Conservation (phyloP, 805 yeast species). For the Barnettozyma siamensis region DNA sequence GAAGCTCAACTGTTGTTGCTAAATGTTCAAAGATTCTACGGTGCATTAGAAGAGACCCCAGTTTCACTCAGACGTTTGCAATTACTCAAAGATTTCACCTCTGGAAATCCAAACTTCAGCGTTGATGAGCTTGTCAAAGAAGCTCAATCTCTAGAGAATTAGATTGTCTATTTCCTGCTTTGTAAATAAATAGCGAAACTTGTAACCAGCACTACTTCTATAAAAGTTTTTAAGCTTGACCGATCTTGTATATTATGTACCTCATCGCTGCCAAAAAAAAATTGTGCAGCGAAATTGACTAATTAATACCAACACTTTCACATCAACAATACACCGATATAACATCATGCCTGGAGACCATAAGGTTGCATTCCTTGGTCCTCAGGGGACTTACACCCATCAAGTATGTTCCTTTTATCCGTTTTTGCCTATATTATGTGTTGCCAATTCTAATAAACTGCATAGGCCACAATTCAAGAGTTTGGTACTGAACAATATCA, state of each 20-base stretch:
- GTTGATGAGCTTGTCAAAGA: constrained; percentile 65
- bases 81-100: constrained; percentile 62
- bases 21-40: constrained; percentile 79
- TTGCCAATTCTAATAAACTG: neutral
- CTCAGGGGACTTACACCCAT: constrained; percentile 89
- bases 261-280: no score
- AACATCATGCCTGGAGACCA: constrained; percentile 1
- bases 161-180: neutral
- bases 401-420: constrained; percentile 40
- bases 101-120: constrained; percentile 60
- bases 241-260: no score
- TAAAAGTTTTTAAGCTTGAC: no score
- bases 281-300: no score
- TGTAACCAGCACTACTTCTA: no score
- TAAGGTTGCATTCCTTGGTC: constrained; percentile 80
- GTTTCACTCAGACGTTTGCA: constrained; percentile 44
- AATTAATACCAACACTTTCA: neutral
- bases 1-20: constrained; percentile 76
- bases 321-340: no score
- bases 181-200: no score
- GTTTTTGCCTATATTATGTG: neutral
- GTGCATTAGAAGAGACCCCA: constrained; percentile 46
- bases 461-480: constrained; percentile 52
- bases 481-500: constrained; percentile 29
- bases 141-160: constrained; percentile 61